These are phyloP conservation scores for Nothophaeocryptopus gaeumannii DNA, from an alignment of 2,329 filamentous ascomycete genomes.

Conservation along the genomic window DNA sequence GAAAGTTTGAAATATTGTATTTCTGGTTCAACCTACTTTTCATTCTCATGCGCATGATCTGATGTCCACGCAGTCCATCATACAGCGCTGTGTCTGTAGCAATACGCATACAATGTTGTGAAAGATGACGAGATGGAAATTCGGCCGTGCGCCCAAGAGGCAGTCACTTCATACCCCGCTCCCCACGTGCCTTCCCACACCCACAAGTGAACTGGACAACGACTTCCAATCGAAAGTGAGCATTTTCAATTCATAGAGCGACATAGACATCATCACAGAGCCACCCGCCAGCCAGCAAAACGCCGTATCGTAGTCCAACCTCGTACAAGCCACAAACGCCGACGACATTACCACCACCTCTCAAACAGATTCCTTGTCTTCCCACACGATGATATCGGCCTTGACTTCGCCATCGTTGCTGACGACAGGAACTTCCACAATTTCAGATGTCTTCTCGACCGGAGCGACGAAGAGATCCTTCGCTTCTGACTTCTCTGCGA, in stretches of 20 bases:
- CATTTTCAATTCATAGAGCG: background rate
- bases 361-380: constrained; percentile 20
- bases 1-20: no score
- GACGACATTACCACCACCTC: background rate
- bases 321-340: background rate
- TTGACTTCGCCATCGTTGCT: constrained; percentile 17
- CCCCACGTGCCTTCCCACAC: background rate
- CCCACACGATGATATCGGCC: constrained; percentile 30
- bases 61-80: no score
- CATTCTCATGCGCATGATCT: no score
- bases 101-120: no score
- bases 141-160: background rate
- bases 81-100: no score
- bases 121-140: background rate
- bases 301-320: background rate
- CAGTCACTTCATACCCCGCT: background rate
- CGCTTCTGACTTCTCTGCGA: constrained; percentile 7
- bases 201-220: background rate
- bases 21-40: no score
- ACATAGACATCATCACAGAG: background rate
- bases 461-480: constrained; percentile 9
- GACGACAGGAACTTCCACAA: constrained; percentile 7
- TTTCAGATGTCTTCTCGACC: constrained; percentile 7
- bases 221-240: background rate
- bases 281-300: background rate